phyloP scores from a whole-genome alignment of 768 basidiomycete genomes.

The Serendipita sp. region DNA sequence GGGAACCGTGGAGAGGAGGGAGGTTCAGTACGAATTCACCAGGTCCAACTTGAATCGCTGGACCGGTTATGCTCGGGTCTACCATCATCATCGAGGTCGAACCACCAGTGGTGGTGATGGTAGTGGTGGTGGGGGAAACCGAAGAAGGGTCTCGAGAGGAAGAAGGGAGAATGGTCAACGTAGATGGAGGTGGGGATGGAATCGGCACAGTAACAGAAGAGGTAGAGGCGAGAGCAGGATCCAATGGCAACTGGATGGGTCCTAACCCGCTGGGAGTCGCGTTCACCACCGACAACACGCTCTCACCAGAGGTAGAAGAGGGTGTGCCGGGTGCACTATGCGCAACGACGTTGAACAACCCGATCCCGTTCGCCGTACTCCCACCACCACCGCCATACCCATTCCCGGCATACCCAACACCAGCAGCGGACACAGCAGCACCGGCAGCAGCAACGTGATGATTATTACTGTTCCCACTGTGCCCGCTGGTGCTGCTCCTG shows the following conservation, averaged over 20 bases:
- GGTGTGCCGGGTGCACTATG: not conserved
- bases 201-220: not conserved
- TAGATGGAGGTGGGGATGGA: not conserved
- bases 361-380: not conserved
- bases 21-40: not conserved
- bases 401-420: not conserved
- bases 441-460: not conserved
- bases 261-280: not conserved
- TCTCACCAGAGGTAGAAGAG: not conserved
- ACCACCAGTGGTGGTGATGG: not conserved
- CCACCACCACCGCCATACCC: not conserved
- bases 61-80: not conserved
- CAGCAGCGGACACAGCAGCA: slow-evolving; percentile 1
- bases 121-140: not conserved
- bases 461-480: not conserved
- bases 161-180: not conserved
- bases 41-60: no score
- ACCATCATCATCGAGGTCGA: not conserved
- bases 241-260: not conserved
- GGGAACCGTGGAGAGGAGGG: not conserved
- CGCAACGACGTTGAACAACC: not conserved
- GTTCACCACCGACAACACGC: not conserved
- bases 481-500: not conserved
- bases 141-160: no score
- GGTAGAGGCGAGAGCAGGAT: no score